A percentile compares a stretch with the other conserved stretches of the same genome.
phyloP scores from a whole-genome alignment of 768 basidiomycete species.

The Hypsizygus marmoreus region DNA sequence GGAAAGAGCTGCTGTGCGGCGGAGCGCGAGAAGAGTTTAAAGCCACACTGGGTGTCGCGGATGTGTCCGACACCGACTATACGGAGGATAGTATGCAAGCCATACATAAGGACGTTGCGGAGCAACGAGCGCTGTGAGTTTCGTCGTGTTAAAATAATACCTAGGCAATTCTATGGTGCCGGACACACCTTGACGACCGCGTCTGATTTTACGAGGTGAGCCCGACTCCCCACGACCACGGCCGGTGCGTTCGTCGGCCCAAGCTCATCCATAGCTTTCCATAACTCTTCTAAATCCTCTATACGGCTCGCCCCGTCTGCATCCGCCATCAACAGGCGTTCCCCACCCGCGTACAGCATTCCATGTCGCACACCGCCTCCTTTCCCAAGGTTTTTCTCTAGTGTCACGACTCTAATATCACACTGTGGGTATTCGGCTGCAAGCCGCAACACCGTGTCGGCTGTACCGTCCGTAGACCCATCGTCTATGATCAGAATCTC shows the following conservation, averaged over 20 bases:
- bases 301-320: conserved; percentile 94
- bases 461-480: conserved; percentile 80
- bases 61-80: conserved; percentile 90
- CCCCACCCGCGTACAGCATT: conserved; percentile 79
- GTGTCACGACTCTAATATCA: conserved; percentile 76
- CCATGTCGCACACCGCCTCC: conserved; percentile 94
- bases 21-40: conserved; percentile 89
- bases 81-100: conserved; percentile 84
- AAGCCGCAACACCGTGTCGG: conserved; percentile 61
- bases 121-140: conserved; percentile 73
- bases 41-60: conserved; percentile 95
- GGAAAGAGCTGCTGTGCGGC: conserved; percentile 87
- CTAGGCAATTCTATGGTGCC: conserved; percentile 1
- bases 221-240: conserved; percentile 85
- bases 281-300: conserved; percentile 78
- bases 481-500: conserved; percentile 92
- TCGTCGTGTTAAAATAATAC: neutral
- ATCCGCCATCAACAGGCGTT: conserved; percentile 85
- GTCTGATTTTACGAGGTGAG: conserved; percentile 89
- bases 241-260: conserved; percentile 51
- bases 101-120: conserved; percentile 93
- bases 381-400: conserved; percentile 86
- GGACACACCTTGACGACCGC: conserved; percentile 85
- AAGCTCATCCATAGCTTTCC: conserved; percentile 70
- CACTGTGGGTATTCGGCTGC: conserved; percentile 54